These are phyloP conservation scores for Xylaria longipes DNA, from an alignment of 495 filamentous ascomycete species.

Conservation along the genomic window DNA sequence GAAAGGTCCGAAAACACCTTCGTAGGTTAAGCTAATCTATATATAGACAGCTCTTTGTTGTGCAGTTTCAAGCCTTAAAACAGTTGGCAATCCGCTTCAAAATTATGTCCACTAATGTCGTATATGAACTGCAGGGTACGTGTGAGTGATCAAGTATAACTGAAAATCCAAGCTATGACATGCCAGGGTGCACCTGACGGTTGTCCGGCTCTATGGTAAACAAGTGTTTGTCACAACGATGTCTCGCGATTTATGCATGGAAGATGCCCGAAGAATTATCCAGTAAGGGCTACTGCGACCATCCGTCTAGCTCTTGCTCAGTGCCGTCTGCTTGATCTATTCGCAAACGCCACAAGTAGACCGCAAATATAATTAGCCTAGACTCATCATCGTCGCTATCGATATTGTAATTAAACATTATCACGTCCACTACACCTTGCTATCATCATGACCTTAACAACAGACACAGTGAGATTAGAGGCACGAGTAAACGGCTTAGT, in stretches of 20 bases:
- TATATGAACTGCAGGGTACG: neutral
- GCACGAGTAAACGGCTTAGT: neutral
- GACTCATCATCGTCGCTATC: neutral
- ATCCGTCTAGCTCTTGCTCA: neutral
- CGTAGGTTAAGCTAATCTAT: neutral
- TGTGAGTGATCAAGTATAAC: neutral
- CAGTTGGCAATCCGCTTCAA: neutral
- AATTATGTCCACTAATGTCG: neutral
- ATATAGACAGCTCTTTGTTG: neutral
- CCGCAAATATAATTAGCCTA: neutral
- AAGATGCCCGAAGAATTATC: neutral
- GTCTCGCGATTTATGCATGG: neutral
- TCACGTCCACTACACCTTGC: neutral
- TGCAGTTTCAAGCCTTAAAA: neutral
- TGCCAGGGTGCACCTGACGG: neutral
- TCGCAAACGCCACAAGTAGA: neutral
- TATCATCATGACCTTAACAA: neutral
- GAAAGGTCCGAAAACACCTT: neutral
- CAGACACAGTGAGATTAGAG: neutral
- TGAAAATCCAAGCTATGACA: neutral
- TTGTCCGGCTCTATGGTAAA: neutral
- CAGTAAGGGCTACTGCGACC: neutral
- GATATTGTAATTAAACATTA: neutral
- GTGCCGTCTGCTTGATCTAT: neutral
- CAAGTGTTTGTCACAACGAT: neutral